These are phyloP conservation scores for Tylopilus plumbeoviolaceoides DNA, from an alignment of 768 basidiomycete genomes.

Conservation along the genomic window DNA sequence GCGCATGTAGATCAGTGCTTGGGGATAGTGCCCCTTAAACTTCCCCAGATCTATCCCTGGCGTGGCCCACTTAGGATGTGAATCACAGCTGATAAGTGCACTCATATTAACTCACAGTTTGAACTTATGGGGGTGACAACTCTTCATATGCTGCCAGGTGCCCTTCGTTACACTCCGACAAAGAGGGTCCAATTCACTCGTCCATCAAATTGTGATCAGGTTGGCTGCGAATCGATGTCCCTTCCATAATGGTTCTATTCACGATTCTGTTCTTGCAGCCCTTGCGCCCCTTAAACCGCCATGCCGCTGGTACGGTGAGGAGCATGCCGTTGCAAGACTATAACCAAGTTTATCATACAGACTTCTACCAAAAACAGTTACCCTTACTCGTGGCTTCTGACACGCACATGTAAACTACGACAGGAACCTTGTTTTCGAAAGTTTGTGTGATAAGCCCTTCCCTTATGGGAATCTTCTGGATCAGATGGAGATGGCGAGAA, in stretches of 20 bases:
- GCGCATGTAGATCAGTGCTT: not conserved
- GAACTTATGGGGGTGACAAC: not conserved
- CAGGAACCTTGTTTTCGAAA: not conserved
- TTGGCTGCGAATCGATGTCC: too few species aligned
- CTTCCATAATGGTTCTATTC: not conserved
- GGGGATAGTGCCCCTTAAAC: not conserved
- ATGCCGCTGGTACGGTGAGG: not conserved
- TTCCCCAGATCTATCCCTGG: not conserved
- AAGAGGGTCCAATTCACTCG: not conserved
- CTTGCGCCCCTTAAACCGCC: not conserved
- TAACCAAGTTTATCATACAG: conserved; percentile 1
- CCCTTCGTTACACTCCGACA: not conserved
- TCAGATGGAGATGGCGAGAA: not conserved
- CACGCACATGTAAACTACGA: not conserved
- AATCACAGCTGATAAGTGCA: not conserved
- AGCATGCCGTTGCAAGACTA: not conserved
- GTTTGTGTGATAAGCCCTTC: not conserved
- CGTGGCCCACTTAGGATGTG: not conserved
- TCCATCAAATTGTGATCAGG: not conserved
- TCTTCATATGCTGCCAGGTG: not conserved
- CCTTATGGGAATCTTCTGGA: not conserved
- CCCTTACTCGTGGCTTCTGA: not conserved
- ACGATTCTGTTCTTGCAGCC: not conserved
- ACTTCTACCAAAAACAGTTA: not conserved
- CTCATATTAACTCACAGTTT: not conserved